A percentile compares a stretch with the other conserved stretches of the same genome.
Evolutionary conservation across 306 rosid species (phyloP).

Genomic region (Carpinus fangiana): DNA sequence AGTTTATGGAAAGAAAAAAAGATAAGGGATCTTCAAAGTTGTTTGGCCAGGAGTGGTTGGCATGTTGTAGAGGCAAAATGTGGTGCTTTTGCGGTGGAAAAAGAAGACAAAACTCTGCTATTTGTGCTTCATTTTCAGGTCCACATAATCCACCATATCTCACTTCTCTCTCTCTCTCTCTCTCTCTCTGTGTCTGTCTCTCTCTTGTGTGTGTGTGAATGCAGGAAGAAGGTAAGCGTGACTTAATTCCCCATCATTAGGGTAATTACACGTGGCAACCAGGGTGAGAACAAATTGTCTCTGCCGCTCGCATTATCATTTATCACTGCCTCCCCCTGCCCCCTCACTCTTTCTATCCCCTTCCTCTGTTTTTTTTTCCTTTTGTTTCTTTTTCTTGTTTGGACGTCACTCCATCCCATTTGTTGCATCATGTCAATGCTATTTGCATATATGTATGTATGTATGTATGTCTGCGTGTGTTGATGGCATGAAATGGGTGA

Average conservation of each 20-base stretch:
- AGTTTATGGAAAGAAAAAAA: conserved; percentile 29
- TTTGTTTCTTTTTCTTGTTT: background rate
- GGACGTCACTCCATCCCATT: background rate
- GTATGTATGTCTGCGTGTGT: background rate
- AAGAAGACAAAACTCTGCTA: conserved; percentile 34
- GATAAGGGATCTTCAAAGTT: conserved; percentile 37
- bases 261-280: conserved; percentile 36
- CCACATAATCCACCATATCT: conserved; percentile 23
- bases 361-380: background rate
- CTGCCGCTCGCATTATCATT: background rate
- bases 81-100: conserved; percentile 20
- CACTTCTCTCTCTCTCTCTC: background rate
- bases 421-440: background rate
- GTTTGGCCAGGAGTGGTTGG: conserved; percentile 51
- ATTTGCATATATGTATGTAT: background rate
- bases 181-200: no score
- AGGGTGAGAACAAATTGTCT: background rate
- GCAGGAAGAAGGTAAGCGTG: background rate
- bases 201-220: background rate
- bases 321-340: background rate
- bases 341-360: background rate
- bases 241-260: conserved; percentile 22
- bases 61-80: conserved; percentile 37
- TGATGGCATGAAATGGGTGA: background rate
- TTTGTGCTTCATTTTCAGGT: conserved; percentile 25